Percentiles rank a stretch among this genome's conserved stretches.
Evolutionary conservation across 2,329 filamentous ascomycete species (phyloP).

Genomic region (Cordyceps javanica): DNA sequence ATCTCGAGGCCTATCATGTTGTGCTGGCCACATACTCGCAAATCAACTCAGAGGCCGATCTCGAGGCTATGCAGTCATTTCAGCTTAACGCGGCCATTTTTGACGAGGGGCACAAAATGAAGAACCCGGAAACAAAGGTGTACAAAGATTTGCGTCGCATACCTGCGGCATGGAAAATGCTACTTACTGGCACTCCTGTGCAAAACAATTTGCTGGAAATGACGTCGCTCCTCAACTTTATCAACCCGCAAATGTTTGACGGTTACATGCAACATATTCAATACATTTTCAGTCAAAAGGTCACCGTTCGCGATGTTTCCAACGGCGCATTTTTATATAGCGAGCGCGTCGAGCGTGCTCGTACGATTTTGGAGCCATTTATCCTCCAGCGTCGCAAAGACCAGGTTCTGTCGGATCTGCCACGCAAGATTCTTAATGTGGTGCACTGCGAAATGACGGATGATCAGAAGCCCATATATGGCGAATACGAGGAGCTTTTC

Average conservation of each 20-base stretch:
- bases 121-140: constrained; percentile 76
- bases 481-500: constrained; percentile 57
- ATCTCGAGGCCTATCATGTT: constrained; percentile 58
- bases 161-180: constrained; percentile 71
- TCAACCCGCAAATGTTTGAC: constrained; percentile 79
- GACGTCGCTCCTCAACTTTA: constrained; percentile 84
- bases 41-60: constrained; percentile 44
- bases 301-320: constrained; percentile 71
- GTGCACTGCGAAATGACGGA: constrained; percentile 75
- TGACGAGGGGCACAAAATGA: constrained; percentile 90
- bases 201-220: constrained; percentile 94
- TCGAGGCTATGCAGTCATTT: constrained; percentile 43
- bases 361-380: constrained; percentile 91
- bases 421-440: constrained; percentile 70
- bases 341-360: constrained; percentile 78
- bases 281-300: constrained; percentile 86
- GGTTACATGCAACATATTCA: constrained; percentile 72
- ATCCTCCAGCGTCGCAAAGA: constrained; percentile 90
- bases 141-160: constrained; percentile 77
- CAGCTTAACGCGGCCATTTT: constrained; percentile 61
- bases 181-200: constrained; percentile 72
- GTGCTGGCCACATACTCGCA: constrained; percentile 58
- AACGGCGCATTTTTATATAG: constrained; percentile 80
- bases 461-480: constrained; percentile 68
- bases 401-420: constrained; percentile 80